Conservation (phyloP, 805 yeast species). For the Sugiyamaella mastotermitis region DNA sequence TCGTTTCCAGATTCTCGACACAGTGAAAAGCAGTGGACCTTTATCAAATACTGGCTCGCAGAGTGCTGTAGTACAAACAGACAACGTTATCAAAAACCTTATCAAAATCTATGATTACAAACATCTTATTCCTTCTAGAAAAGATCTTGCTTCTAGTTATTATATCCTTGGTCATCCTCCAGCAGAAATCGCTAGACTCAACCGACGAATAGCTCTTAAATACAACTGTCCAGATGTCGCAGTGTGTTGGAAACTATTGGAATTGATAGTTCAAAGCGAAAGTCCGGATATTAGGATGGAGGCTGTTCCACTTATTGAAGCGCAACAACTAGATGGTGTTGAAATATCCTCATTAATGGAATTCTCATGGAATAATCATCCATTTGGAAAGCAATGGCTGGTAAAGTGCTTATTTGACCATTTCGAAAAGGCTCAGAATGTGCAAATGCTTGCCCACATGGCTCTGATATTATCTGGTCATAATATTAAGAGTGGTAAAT, state of each 20-base stretch:
- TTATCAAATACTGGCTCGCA: slow-evolving; percentile 13
- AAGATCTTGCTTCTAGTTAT: slow-evolving; percentile 46
- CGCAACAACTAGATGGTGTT: too few relatives aligned
- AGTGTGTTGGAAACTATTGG: slow-evolving; percentile 59
- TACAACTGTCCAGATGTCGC: slow-evolving; percentile 58
- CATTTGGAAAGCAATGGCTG: slow-evolving; percentile 66
- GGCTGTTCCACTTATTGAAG: too few relatives aligned
- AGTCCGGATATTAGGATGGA: too few relatives aligned
- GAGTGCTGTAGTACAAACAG: slow-evolving; percentile 16
- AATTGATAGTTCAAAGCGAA: slow-evolving; percentile 13
- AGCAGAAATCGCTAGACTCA: slow-evolving; percentile 58
- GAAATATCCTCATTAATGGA: slow-evolving; percentile 21
- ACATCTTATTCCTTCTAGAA: slow-evolving; percentile 67
- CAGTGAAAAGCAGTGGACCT: slow-evolving; percentile 3
- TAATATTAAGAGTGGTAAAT: not conserved
- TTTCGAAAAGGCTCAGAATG: slow-evolving; percentile 57
- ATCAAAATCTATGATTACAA: slow-evolving; percentile 61
- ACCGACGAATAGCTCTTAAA: slow-evolving; percentile 62
- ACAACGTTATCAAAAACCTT: slow-evolving; percentile 42
- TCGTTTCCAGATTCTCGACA: not conserved
- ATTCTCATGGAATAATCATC: slow-evolving; percentile 70
- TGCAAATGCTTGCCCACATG: slow-evolving; percentile 88
- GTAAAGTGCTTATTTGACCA: slow-evolving; percentile 53
- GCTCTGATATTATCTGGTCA: slow-evolving; percentile 55
- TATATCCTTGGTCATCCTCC: slow-evolving; percentile 40